Evolutionary conservation across 108 stramenopile species (phyloP).

Genomic region (Cyclotella cryptica): DNA sequence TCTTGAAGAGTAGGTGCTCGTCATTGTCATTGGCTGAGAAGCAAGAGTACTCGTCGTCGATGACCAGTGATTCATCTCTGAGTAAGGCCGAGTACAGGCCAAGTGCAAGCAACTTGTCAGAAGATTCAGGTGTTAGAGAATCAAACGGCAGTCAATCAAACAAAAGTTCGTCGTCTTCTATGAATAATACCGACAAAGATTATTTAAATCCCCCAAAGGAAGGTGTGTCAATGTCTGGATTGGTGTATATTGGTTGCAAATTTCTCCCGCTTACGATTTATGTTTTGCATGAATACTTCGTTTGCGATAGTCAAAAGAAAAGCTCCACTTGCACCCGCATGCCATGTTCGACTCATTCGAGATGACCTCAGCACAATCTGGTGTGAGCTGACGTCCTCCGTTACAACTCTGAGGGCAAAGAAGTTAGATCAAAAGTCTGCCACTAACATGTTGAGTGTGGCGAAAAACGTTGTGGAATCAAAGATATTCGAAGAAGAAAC

Average conservation of each 20-base stretch:
- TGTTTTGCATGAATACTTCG: not conserved
- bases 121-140: slow-evolving; percentile 86
- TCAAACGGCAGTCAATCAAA: slow-evolving; percentile 71
- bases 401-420: too few relatives aligned
- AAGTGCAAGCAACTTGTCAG: slow-evolving; percentile 54
- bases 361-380: slow-evolving; percentile 82
- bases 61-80: slow-evolving; percentile 57
- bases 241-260: not conserved
- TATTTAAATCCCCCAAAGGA: slow-evolving; percentile 15
- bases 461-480: slow-evolving; percentile 9
- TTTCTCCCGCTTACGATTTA: too few relatives aligned
- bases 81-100: slow-evolving; percentile 47
- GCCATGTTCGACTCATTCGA: slow-evolving; percentile 77
- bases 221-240: slow-evolving; percentile 53
- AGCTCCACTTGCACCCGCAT: slow-evolving; percentile 73
- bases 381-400: slow-evolving; percentile 90
- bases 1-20: too few relatives aligned
- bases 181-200: slow-evolving; percentile 16
- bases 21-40: not conserved
- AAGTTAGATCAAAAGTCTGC: slow-evolving; percentile 23
- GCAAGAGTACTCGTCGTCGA: slow-evolving; percentile 18
- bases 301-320: slow-evolving; percentile 35
- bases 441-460: slow-evolving; percentile 1
- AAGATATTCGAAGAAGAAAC: slow-evolving; percentile 27
- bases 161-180: slow-evolving; percentile 25